Base-by-base conservation (phyloP, 1,139 yeast species). In the Saccharomyces hybrid region DNA sequence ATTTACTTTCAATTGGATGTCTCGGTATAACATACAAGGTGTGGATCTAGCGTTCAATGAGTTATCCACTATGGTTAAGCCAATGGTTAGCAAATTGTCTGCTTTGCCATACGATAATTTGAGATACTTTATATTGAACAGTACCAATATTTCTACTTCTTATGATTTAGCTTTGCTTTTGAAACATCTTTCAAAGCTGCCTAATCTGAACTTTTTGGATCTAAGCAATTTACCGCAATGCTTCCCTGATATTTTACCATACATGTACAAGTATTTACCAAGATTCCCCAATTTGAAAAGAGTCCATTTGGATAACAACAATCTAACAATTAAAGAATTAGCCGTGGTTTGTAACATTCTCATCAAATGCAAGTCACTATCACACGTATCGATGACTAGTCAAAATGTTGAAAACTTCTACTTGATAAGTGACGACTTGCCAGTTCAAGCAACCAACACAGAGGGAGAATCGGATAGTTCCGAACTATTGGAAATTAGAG, bases 11-110 rank as follows among this genome's bases (percentile, higher is more conserved):
- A 72, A 79, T 51, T 88, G 96, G 95, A 76, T 86, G 50, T 75
- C 81, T 2, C 67, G 72, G 31, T 77, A 78, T 6, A 68, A 72
- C 16, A 82, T 91, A 66, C 82, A 84, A 60, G 97, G 97, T 2
- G 78, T 91, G 24, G 96, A 90, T 73, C 71, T 90, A 49, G 95
- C 93, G 1, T 90, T 86, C 61, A 90, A 90, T 68, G 88, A 87
- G 66, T 71, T 90, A 58, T 63, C 77, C 3, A 81, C 81, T 2
- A 81, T 80, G 63, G 69, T 82, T 58, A 73, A 72, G 56, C 78
- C 80, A 24, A 55, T 71, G 62, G 65, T 70, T 32, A 62, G 68
- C 48, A 62, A 63, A 57, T 54, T 71, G n/a, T 55, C 69, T 26
- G 47, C 61, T 9, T 60, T 71, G 19, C 47, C 55, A 3, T 58